Evolutionary conservation across 1,139 yeast species (phyloP).

Genomic region (Nakaseomyces delphensis): DNA sequence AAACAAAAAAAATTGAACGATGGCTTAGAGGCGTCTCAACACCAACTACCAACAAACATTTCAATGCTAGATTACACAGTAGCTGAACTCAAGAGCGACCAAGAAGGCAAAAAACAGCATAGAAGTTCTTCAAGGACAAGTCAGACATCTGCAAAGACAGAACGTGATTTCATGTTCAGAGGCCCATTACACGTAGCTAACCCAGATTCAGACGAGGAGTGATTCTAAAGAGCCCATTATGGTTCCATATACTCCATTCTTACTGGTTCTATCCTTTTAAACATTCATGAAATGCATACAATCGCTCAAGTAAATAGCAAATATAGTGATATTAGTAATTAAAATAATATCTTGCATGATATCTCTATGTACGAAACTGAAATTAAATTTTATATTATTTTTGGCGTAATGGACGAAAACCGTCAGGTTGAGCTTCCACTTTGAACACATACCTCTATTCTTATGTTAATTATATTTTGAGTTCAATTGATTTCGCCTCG

Average conservation of each 20-base stretch:
- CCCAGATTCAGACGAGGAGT: constrained; percentile 19
- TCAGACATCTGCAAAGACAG: constrained; percentile 12
- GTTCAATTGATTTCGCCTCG: not conserved
- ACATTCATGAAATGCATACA: too few species aligned
- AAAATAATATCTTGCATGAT: not conserved
- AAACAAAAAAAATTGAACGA: constrained; percentile 22
- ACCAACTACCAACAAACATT: constrained; percentile 18
- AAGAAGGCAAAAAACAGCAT: not conserved
- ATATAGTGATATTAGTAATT: too few species aligned
- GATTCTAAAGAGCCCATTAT: not conserved
- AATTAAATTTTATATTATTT: not conserved
- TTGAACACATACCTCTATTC: too few species aligned
- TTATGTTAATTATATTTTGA: too few species aligned
- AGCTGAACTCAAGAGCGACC: constrained; percentile 7
- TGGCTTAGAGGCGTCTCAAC: constrained; percentile 21
- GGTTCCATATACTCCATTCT: not conserved
- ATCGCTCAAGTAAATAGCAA: too few species aligned
- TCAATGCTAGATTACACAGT: constrained; percentile 14
- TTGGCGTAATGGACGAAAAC: not conserved
- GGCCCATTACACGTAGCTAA: constrained; percentile 19
- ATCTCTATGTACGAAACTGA: too few species aligned
- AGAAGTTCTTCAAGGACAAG: constrained; percentile 13
- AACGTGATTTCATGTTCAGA: constrained; percentile 11
- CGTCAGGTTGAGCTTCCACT: too few species aligned
- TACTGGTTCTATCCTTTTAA: too few species aligned